Evolutionary conservation across 495 filamentous ascomycete species (phyloP).

Genomic region (Durotheca rogersii): DNA sequence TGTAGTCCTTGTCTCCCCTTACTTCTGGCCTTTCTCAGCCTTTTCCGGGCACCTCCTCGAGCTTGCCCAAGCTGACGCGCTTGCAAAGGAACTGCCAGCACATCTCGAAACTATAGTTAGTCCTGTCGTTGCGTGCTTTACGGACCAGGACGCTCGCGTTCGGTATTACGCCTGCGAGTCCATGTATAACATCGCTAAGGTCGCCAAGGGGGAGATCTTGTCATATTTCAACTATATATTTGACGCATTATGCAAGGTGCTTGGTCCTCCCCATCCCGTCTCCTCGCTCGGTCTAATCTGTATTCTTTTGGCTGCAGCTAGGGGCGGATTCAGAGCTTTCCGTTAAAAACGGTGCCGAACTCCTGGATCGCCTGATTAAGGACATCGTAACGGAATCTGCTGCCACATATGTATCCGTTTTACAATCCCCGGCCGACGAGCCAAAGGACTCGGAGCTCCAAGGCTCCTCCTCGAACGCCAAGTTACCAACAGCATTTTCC

Average conservation of each 20-base stretch:
- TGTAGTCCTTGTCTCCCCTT: slow-evolving; percentile 32
- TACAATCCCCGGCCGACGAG: slow-evolving; percentile 59
- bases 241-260: slow-evolving; percentile 92
- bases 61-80: slow-evolving; percentile 9
- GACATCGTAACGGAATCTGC: slow-evolving; percentile 98
- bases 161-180: slow-evolving; percentile 99
- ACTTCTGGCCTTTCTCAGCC: neutral
- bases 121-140: slow-evolving; percentile 97
- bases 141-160: slow-evolving; percentile 96
- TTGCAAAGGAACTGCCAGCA: slow-evolving; percentile 77
- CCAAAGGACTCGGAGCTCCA: slow-evolving; percentile 51
- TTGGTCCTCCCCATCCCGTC: neutral
- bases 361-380: slow-evolving; percentile 93
- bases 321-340: slow-evolving; percentile 95
- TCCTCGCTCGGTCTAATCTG: slow-evolving; percentile 9
- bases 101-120: slow-evolving; percentile 93
- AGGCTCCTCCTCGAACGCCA: slow-evolving; percentile 49
- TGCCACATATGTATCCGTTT: slow-evolving; percentile 87
- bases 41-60: neutral
- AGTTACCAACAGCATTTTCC: slow-evolving; percentile 86
- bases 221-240: slow-evolving; percentile 98
- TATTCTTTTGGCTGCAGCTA: slow-evolving; percentile 55
- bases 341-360: slow-evolving; percentile 97
- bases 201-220: slow-evolving; percentile 95
- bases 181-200: slow-evolving; percentile 99